Conservation (phyloP, 2,329 filamentous ascomycete genomes). For the Ceratocystis destructans region DNA sequence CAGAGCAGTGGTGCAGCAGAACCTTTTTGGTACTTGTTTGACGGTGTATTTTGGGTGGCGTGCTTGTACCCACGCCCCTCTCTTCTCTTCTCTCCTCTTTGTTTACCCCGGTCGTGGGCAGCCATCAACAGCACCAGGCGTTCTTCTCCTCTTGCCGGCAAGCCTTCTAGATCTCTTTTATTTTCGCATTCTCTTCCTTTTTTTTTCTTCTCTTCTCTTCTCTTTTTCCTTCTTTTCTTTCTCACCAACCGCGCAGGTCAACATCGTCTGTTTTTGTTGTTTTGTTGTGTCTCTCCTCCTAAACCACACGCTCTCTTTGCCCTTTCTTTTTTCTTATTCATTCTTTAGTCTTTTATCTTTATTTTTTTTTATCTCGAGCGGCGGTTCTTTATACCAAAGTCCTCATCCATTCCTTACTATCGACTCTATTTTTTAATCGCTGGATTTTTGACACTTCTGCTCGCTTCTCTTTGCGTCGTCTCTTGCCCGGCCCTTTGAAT, state of each 20-base stretch:
- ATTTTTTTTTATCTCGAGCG: background rate
- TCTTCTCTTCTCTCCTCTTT: background rate
- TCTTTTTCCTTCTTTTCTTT: constrained; percentile 7
- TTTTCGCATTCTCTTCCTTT: background rate
- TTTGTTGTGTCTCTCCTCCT: background rate
- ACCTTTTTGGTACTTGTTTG: background rate
- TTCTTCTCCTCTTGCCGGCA: background rate
- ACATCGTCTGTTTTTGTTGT: constrained; percentile 8
- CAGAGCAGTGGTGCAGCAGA: background rate
- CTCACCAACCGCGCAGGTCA: constrained; percentile 13
- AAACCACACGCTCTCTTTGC: background rate
- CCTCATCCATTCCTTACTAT: background rate
- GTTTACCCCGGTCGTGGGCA: background rate
- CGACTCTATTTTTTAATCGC: background rate
- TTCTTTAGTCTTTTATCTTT: constrained; percentile 9
- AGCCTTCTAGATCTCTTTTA: constrained; percentile 4
- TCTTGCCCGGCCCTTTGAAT: background rate
- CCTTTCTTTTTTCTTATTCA: constrained; percentile 4
- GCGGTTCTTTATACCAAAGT: background rate
- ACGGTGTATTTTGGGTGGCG: background rate
- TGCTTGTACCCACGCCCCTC: background rate
- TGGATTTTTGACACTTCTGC: background rate
- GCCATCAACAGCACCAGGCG: constrained; percentile 3
- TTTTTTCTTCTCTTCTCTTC: background rate
- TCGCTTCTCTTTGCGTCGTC: background rate